Percentiles rank a stretch among this genome's conserved stretches.
These are phyloP conservation scores for Sherardia arvensis DNA, from an alignment of 257 asterid genomes.

Conservation along the genomic window DNA sequence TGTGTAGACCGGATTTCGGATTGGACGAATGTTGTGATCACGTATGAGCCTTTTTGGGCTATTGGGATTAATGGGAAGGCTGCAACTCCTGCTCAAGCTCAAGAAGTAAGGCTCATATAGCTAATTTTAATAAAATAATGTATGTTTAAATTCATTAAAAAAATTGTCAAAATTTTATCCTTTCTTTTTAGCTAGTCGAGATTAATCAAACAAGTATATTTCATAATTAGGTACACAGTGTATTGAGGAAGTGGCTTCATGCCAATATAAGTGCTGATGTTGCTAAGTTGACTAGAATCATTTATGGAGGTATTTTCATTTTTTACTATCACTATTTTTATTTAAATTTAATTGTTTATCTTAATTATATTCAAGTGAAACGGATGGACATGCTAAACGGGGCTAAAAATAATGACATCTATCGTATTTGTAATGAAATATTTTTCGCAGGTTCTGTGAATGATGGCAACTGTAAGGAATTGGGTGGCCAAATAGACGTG, in stretches of 20 bases:
- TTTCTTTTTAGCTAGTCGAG: neutral
- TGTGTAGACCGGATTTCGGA: conserved; percentile 53
- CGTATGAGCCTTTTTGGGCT: conserved; percentile 99
- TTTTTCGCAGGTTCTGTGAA: conserved; percentile 79
- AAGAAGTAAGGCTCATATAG: conserved; percentile 67
- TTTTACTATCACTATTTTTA: no score
- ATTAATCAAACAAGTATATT: no score
- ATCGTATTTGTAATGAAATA: no score
- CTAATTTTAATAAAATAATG: neutral
- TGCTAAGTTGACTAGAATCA: conserved; percentile 85
- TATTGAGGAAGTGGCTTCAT: conserved; percentile 94
- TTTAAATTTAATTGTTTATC: no score
- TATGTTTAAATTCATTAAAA: no score
- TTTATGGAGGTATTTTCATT: conserved; percentile 67
- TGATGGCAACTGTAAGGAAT: conserved; percentile 75
- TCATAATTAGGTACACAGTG: conserved; percentile 80
- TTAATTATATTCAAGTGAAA: no score
- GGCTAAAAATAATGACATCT: no score
- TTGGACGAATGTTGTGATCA: conserved; percentile 80
- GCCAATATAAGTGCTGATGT: conserved; percentile 51
- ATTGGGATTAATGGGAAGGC: conserved; percentile 89
- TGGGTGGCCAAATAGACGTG: conserved; percentile 54
- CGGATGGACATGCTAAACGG: no score
- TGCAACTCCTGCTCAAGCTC: conserved; percentile 92
- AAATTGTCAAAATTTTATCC: no score